These are phyloP conservation scores for Diplodia corticola DNA, from an alignment of 2,329 filamentous ascomycete species.

Conservation along the genomic window DNA sequence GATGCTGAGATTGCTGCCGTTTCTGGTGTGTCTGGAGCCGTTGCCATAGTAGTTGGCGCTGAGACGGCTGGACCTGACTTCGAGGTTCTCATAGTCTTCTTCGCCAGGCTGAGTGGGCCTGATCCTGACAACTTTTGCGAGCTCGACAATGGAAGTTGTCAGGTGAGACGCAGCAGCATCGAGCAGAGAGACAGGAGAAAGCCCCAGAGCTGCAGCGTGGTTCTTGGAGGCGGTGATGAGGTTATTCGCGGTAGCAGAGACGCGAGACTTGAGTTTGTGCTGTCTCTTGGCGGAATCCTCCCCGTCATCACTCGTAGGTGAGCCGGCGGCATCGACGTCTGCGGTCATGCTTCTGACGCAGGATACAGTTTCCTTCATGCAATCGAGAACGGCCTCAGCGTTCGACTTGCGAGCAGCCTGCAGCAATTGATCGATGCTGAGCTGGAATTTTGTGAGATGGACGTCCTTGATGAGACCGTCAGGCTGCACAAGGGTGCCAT, in stretches of 20 bases:
- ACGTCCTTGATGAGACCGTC: conserved; percentile 85
- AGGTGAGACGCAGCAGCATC: conserved; percentile 93
- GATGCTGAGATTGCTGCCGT: conserved; percentile 40
- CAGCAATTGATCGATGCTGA: conserved; percentile 88
- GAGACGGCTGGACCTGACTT: conserved; percentile 1
- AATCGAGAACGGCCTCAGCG: conserved; percentile 73
- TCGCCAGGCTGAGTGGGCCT: conserved; percentile 72
- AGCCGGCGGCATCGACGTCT: conserved; percentile 65
- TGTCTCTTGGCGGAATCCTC: conserved; percentile 52
- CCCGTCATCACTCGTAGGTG: conserved; percentile 37
- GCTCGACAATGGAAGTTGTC: conserved; percentile 79
- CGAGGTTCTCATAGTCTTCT: conserved; percentile 63
- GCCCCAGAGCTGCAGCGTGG: conserved; percentile 75
- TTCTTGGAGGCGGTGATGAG: conserved; percentile 94
- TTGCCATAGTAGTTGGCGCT: conserved; percentile 21
- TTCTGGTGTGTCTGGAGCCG: conserved; percentile 28
- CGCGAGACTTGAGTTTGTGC: conserved; percentile 72
- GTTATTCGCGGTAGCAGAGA: conserved; percentile 93
- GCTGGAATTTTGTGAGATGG: conserved; percentile 92
- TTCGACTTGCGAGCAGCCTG: conserved; percentile 72
- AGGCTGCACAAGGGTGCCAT: conserved; percentile 64
- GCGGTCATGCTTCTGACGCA: conserved; percentile 82
- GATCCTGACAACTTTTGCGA: conserved; percentile 82
- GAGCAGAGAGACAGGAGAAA: conserved; percentile 88
- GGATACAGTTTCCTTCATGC: conserved; percentile 83